Base-by-base conservation (phyloP, 371 early-diverging fungal genomes). In the Mucor racemosus region DNA sequence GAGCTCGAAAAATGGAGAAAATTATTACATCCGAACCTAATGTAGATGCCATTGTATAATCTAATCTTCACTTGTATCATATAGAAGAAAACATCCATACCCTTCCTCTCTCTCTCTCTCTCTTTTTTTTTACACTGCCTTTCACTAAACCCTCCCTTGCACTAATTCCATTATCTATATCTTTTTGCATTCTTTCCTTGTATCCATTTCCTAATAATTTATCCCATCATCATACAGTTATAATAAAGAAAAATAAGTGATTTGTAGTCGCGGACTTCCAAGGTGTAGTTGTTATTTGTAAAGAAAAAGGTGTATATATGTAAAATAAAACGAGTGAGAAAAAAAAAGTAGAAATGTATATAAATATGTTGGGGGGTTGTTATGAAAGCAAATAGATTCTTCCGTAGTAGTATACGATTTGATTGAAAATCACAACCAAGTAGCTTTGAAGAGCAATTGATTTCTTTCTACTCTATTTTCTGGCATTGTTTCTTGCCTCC, bases 1-100 rank as follows among this genome's bases (percentile, higher is more conserved):
- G 78, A 60, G 85, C 84, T 53, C 76, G 77, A 53, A 75, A 82
- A 62, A 76, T 85, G 80, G 84, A 86, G 61, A 73, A 74, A 17
- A 81, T 84, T 63, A 80, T 85, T 10, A 59, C 67, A 13, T 67
- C 76, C 13, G 77, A 78, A 55, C 79, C 81, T 10, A 68, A 68
- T 39, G 65, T 72, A 35, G 75, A 76, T 38, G 35, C 57, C 21
- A 57, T 64, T 57, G 64, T 64, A 21, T 64, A 64, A 46, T 26
- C 31, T 42, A 6, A 19, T 15, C 34, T 7, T 3, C 9, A 54
- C 34, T 34, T 54, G 54, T 54, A 54, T 33, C 0, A 34, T 34
- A 26, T 10, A 17, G 5, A 5, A 42, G 3, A 42, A 15, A 14
- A 15, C 15, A 48, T 21, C 21, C 48, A 54, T 54, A 54, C 54